Evolutionary conservation across 352 stramenopile species (phyloP).

Genomic region (Phytophthora vignae): DNA sequence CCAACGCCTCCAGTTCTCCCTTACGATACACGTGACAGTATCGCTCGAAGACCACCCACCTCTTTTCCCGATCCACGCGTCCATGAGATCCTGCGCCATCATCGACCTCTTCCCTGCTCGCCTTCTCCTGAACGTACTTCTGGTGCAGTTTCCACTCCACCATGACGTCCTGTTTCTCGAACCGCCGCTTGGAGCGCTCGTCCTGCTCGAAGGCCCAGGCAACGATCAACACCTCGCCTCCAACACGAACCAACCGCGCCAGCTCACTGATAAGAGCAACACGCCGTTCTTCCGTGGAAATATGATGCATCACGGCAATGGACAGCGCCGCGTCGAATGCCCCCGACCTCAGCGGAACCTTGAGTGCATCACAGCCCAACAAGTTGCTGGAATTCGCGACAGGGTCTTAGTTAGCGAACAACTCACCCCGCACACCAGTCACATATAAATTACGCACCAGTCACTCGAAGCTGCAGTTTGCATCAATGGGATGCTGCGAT

Average conservation of each 20-base stretch:
- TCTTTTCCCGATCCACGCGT: conserved; percentile 51
- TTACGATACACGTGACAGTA: conserved; percentile 87
- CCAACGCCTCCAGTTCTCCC: conserved; percentile 73
- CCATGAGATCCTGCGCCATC: conserved; percentile 38
- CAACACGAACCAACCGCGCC: conserved; percentile 65
- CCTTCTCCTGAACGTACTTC: conserved; percentile 60
- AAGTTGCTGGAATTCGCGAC: conserved; percentile 46
- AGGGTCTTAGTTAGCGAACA: conserved; percentile 9
- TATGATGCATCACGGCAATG: conserved; percentile 87
- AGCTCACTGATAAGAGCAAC: conserved; percentile 82
- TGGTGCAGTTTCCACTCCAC: conserved; percentile 89
- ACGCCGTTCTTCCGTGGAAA: conserved; percentile 78
- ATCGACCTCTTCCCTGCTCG: conserved; percentile 12
- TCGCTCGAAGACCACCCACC: conserved; percentile 82
- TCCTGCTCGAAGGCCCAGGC: conserved; percentile 90
- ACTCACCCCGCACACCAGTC: neutral
- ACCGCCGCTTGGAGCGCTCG: conserved; percentile 74
- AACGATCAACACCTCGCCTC: conserved; percentile 68
- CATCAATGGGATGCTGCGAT: conserved; percentile 84
- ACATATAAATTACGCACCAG: conserved; percentile 35
- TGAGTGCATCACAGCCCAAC: conserved; percentile 76
- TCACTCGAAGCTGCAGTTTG: conserved; percentile 42
- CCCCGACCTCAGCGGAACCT: conserved; percentile 61
- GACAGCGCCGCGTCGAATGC: conserved; percentile 84
- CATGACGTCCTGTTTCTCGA: conserved; percentile 84